Percentiles rank a stretch among this genome's conserved stretches.
These are phyloP conservation scores for Euphorbia tirucalli DNA, from an alignment of 345 rosid species.

Conservation along the genomic window DNA sequence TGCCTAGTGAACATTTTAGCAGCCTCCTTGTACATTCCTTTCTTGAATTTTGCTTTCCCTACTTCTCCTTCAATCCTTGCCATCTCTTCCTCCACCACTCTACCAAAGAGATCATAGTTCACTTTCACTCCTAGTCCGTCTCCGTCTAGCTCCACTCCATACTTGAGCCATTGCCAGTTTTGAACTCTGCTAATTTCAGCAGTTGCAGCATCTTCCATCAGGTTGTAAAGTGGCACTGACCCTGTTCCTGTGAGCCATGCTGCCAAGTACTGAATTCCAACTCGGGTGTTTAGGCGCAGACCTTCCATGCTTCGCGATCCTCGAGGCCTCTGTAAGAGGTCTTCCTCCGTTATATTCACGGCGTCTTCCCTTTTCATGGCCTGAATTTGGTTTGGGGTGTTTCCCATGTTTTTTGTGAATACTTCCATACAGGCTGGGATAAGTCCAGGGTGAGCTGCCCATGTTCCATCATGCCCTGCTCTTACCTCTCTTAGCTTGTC, in stretches of 20 bases:
- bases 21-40: conserved; percentile 76
- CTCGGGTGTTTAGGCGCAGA: conserved; percentile 77
- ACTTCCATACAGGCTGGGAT: conserved; percentile 69
- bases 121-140: conserved; percentile 73
- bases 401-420: conserved; percentile 70
- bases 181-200: conserved; percentile 94
- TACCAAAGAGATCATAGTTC: conserved; percentile 58
- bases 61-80: conserved; percentile 75
- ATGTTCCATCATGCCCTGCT: conserved; percentile 95
- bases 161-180: conserved; percentile 94
- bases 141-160: conserved; percentile 71
- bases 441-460: conserved; percentile 98
- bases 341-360: conserved; percentile 58
- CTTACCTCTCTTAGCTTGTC: conserved; percentile 84
- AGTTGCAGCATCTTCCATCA: conserved; percentile 96
- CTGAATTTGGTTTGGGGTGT: conserved; percentile 58
- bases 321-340: conserved; percentile 75
- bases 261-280: conserved; percentile 85
- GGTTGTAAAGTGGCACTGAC: conserved; percentile 87
- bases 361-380: conserved; percentile 67
- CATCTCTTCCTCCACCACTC: conserved; percentile 91
- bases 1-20: conserved; percentile 67
- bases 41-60: conserved; percentile 72
- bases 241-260: conserved; percentile 92
- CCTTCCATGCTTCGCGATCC: conserved; percentile 86